Percentiles rank a stretch among this genome's conserved stretches.
Evolutionary conservation across 2,329 filamentous ascomycete genomes (phyloP).

Genomic region (Bipolaris cookei): DNA sequence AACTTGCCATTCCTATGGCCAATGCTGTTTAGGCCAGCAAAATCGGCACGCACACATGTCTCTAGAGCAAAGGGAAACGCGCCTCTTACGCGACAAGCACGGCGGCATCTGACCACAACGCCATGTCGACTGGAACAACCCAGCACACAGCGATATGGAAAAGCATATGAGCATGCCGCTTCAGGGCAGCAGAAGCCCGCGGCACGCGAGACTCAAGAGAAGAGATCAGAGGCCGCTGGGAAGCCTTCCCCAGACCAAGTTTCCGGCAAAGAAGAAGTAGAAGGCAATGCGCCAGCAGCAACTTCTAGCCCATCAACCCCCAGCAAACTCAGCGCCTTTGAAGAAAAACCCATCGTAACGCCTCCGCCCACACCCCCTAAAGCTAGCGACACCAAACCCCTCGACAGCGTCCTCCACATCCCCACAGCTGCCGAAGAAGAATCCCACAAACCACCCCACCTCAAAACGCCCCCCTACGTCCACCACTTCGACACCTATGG

Average conservation of each 20-base stretch:
- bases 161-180: constrained; percentile 55
- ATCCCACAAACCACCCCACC: constrained; percentile 66
- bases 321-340: constrained; percentile 16
- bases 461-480: constrained; percentile 78
- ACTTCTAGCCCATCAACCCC: constrained; percentile 25
- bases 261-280: constrained; percentile 35
- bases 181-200: constrained; percentile 38
- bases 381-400: constrained; percentile 39
- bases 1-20: constrained; percentile 57
- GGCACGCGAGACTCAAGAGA: constrained; percentile 11
- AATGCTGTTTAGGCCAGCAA: constrained; percentile 49
- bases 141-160: constrained; percentile 54
- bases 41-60: constrained; percentile 28
- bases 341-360: constrained; percentile 19
- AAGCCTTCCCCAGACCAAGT: constrained; percentile 15
- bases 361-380: constrained; percentile 32
- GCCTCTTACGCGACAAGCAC: constrained; percentile 20
- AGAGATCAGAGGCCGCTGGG: constrained; percentile 7
- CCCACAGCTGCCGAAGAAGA: constrained; percentile 48
- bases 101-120: constrained; percentile 39
- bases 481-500: constrained; percentile 97
- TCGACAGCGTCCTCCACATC: constrained; percentile 53
- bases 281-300: constrained; percentile 29
- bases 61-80: constrained; percentile 14
- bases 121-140: constrained; percentile 38